Percentiles rank a stretch among this genome's conserved stretches.
These are phyloP conservation scores for Geoglossum glabrum DNA, from an alignment of 495 filamentous ascomycete species.

Conservation along the genomic window DNA sequence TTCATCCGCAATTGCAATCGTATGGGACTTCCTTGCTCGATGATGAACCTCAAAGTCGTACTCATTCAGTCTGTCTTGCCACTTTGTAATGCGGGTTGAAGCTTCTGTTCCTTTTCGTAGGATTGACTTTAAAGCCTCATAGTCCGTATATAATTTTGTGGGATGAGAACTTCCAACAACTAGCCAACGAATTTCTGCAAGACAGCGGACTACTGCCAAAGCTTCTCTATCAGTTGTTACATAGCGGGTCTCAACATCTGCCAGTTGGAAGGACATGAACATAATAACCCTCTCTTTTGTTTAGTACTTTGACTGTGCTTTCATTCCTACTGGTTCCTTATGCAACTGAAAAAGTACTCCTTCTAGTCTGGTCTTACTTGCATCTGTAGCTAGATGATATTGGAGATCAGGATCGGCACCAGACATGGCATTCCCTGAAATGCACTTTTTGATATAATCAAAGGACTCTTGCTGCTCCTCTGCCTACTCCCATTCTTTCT, in stretches of 20 bases:
- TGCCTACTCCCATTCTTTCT: background rate
- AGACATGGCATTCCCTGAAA: background rate
- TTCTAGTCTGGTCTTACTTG: background rate
- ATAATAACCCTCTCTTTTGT: background rate
- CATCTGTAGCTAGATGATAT: background rate
- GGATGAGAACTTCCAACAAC: background rate
- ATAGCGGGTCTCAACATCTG: background rate
- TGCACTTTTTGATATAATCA: background rate
- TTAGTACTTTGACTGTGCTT: background rate
- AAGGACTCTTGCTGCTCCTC: background rate
- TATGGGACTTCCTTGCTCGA: background rate
- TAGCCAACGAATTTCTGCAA: background rate
- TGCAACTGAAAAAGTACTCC: background rate
- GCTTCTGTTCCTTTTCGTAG: background rate
- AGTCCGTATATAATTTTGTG: background rate
- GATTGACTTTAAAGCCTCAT: background rate
- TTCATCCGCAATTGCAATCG: background rate
- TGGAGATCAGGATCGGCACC: background rate
- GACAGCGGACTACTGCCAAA: background rate
- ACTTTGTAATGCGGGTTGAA: background rate
- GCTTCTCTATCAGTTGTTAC: background rate
- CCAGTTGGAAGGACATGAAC: slow-evolving; percentile 1
- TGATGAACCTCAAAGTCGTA: background rate
- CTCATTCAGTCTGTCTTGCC: slow-evolving; percentile 1
- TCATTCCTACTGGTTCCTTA: background rate